phyloP scores from a whole-genome alignment of 2,329 filamentous ascomycete genomes.

The Diaporthe sp. region DNA sequence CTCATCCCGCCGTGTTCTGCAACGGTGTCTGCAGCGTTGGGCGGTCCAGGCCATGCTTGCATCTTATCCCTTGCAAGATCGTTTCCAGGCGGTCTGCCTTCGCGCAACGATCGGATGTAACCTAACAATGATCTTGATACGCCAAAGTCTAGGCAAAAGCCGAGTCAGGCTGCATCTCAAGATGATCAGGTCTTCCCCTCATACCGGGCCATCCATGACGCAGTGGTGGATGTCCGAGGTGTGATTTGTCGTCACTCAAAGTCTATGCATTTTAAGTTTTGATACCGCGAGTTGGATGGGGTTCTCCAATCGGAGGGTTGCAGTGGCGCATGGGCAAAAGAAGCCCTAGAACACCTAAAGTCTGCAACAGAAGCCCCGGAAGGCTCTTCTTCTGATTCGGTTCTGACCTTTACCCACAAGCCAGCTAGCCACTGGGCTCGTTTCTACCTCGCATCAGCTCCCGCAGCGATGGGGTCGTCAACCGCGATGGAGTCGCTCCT shows the following conservation, averaged over 20 bases:
- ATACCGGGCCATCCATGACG: conserved; percentile 7
- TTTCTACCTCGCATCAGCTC: not conserved
- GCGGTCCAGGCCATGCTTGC: not conserved
- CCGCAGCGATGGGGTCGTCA: not conserved
- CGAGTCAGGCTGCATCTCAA: conserved; percentile 8
- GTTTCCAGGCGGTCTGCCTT: not conserved
- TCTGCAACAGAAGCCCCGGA: conserved; percentile 10
- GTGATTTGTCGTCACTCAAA: conserved; percentile 10
- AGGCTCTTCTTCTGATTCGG: not conserved
- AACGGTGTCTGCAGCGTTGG: not conserved
- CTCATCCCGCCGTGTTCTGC: not conserved
- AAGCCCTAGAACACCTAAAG: conserved; percentile 20
- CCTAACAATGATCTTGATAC: not conserved
- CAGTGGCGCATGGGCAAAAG: not conserved
- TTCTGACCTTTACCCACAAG: not conserved
- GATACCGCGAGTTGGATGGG: not conserved
- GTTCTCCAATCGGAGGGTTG: not conserved
- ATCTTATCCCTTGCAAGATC: not conserved
- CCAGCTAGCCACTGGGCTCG: not conserved
- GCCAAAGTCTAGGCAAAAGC: not conserved
- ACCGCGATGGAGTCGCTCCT: not conserved
- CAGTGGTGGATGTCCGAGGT: not conserved
- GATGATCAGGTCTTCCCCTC: not conserved
- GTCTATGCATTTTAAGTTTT: conserved; percentile 3
- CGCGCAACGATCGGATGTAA: conserved; percentile 10